phyloP scores from a whole-genome alignment of 805 yeast species.

The Naumovozyma castellii region DNA sequence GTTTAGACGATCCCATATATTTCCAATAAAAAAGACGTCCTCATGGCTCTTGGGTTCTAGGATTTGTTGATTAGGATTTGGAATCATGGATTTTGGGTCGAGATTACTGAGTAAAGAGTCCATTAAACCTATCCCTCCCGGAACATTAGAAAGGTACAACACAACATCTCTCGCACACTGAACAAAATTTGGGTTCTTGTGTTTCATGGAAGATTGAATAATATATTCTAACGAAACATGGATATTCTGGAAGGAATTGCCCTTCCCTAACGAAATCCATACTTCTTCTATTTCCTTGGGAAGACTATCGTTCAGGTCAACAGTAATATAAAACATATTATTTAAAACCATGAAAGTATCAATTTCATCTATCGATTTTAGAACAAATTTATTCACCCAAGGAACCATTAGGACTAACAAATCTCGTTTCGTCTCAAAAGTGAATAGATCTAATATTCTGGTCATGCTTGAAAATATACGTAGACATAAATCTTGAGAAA shows the following conservation, averaged over 20 bases:
- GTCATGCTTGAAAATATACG: constrained; percentile 63
- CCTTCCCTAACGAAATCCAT: constrained; percentile 90
- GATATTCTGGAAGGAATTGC: constrained; percentile 57
- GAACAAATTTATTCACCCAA: constrained; percentile 81
- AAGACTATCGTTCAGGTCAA: constrained; percentile 60
- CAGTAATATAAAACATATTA: constrained; percentile 77
- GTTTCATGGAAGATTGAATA: constrained; percentile 54
- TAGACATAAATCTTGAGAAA: constrained; percentile 50
- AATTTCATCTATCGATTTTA: constrained; percentile 40
- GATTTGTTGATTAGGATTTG: constrained; percentile 39
- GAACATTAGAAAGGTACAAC: constrained; percentile 48
- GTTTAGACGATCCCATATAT: constrained; percentile 49
- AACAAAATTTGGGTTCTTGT: constrained; percentile 65
- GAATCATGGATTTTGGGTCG: constrained; percentile 86
- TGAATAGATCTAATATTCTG: constrained; percentile 53
- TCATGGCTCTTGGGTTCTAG: constrained; percentile 28
- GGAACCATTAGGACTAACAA: constrained; percentile 74
- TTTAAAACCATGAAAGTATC: constrained; percentile 61
- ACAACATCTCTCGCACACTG: constrained; percentile 74
- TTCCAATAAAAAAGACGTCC: constrained; percentile 56
- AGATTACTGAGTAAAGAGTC: constrained; percentile 61
- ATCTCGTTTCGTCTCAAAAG: constrained; percentile 58
- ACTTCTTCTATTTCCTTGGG: constrained; percentile 86
- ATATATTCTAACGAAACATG: constrained; percentile 64
- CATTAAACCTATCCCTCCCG: constrained; percentile 46